phyloP scores from a whole-genome alignment of 352 stramenopile species.

The Globisporangium nagaii region DNA sequence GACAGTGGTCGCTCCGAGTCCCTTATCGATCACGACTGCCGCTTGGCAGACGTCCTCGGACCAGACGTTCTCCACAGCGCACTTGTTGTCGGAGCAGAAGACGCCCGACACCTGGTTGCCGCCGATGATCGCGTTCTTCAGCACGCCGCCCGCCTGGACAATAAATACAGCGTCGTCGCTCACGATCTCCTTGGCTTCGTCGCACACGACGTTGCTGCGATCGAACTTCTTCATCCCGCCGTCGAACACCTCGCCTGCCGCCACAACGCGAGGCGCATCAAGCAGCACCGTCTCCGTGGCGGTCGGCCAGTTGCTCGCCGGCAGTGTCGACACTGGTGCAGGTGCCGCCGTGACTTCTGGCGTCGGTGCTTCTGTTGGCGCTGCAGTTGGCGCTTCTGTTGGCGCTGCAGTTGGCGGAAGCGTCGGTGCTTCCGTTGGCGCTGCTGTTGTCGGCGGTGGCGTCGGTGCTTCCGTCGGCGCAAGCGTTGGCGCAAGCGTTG shows the following conservation, averaged over 20 bases:
- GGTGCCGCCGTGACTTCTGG: not conserved
- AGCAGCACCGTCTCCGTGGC: constrained; percentile 33
- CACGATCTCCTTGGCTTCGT: constrained; percentile 23
- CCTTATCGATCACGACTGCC: constrained; percentile 42
- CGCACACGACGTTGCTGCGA: constrained; percentile 42
- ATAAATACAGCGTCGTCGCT: constrained; percentile 53
- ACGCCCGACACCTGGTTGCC: constrained; percentile 35
- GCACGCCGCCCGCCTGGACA: constrained; percentile 42
- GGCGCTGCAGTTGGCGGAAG: constrained; percentile 3
- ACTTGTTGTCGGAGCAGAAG: constrained; percentile 57
- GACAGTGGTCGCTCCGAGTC: constrained; percentile 48
- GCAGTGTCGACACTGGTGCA: not conserved
- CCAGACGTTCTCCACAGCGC: constrained; percentile 53
- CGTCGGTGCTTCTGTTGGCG: constrained; percentile 4
- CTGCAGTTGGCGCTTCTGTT: constrained; percentile 8
- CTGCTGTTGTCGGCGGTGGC: not conserved
- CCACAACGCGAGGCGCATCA: constrained; percentile 19
- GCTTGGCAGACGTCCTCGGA: constrained; percentile 48
- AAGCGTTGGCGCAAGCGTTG: not conserved
- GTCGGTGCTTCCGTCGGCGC: constrained; percentile 11
- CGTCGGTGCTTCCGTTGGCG: constrained; percentile 10
- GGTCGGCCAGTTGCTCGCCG: constrained; percentile 37
- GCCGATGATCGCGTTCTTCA: constrained; percentile 64
- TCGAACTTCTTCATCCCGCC: constrained; percentile 59
- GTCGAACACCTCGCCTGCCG: constrained; percentile 36